Evolutionary conservation across 768 basidiomycete genomes (phyloP).

Genomic region (Tylopilus subfusipes): DNA sequence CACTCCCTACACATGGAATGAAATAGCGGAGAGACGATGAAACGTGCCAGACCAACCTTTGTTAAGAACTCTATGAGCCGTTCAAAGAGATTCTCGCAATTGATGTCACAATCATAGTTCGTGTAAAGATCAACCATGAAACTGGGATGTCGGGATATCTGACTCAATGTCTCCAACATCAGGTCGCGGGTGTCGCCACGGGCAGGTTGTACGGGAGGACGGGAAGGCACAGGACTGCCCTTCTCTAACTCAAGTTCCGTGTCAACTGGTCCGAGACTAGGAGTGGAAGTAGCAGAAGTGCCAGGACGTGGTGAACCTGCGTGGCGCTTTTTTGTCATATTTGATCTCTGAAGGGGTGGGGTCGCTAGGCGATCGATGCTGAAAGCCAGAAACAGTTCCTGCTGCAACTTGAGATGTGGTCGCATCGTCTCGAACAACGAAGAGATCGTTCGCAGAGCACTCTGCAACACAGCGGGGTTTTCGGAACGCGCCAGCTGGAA

Average conservation of each 20-base stretch:
- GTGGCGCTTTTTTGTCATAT: slow-evolving; percentile 31
- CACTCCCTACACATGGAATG: slow-evolving; percentile 54
- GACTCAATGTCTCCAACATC: slow-evolving; percentile 81
- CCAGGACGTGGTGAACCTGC: slow-evolving; percentile 51
- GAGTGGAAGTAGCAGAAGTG: slow-evolving; percentile 44
- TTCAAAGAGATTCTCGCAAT: slow-evolving; percentile 96
- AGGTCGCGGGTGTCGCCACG: slow-evolving; percentile 85
- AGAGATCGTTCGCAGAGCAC: slow-evolving; percentile 79
- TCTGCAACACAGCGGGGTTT: slow-evolving; percentile 71
- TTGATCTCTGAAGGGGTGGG: slow-evolving; percentile 35
- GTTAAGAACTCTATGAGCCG: slow-evolving; percentile 83
- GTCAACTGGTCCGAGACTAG: slow-evolving; percentile 38
- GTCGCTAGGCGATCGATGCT: slow-evolving; percentile 86
- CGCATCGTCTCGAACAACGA: slow-evolving; percentile 88
- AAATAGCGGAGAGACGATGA: slow-evolving; percentile 1
- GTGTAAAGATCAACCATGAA: slow-evolving; percentile 96
- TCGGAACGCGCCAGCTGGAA: slow-evolving; percentile 96
- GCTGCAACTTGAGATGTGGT: slow-evolving; percentile 83
- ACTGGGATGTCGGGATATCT: slow-evolving; percentile 76
- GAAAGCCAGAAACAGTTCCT: slow-evolving; percentile 93
- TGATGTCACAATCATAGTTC: slow-evolving; percentile 96
- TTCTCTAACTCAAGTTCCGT: slow-evolving; percentile 46
- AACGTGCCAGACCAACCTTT: slow-evolving; percentile 49
- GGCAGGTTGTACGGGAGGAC: slow-evolving; percentile 67
- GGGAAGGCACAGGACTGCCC: slow-evolving; percentile 47